Percentiles rank a stretch among this genome's conserved stretches.
phyloP scores from a whole-genome alignment of 768 basidiomycete genomes.

The Phaeotremella fagi region DNA sequence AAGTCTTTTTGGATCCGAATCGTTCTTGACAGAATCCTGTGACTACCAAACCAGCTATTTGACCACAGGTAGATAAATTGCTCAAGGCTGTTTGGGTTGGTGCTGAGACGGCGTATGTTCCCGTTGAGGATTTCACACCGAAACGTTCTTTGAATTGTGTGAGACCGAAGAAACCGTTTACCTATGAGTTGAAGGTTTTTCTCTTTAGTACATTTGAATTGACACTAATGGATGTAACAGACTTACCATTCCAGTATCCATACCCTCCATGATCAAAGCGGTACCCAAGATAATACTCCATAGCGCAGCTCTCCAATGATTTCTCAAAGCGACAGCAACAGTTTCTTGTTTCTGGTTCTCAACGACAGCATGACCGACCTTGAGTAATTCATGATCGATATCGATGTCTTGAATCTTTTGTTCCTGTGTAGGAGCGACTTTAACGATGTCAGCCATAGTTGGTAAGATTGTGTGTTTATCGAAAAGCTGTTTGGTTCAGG shows the following conservation, averaged over 20 bases:
- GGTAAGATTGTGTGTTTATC: too few relatives aligned
- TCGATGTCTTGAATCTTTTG: too few relatives aligned
- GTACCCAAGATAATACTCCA: constrained; percentile 19
- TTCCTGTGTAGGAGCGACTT: too few relatives aligned
- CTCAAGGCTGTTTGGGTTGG: constrained; percentile 41
- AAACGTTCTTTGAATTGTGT: constrained; percentile 15
- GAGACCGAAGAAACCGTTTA: constrained; percentile 23
- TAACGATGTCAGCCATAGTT: too few relatives aligned
- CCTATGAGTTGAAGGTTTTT: neutral
- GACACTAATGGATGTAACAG: neutral
- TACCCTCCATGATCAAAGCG: constrained; percentile 28
- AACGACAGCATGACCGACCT: constrained; percentile 17
- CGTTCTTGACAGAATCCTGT: constrained; percentile 23
- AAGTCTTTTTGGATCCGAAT: constrained; percentile 15
- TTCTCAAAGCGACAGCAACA: constrained; percentile 18
- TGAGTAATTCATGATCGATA: constrained; percentile 20
- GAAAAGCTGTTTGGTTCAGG: too few relatives aligned
- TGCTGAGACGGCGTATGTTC: constrained; percentile 36
- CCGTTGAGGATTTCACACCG: constrained; percentile 11
- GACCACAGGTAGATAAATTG: constrained; percentile 38
- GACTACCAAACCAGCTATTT: constrained; percentile 24
- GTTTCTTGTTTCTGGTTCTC: constrained; percentile 16
- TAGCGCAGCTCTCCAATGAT: constrained; percentile 24
- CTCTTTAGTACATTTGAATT: neutral
- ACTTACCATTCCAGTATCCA: constrained; percentile 25